Evolutionary conservation across 257 asterid genomes (phyloP).

Genomic region (Fraxinus pennsylvanica): DNA sequence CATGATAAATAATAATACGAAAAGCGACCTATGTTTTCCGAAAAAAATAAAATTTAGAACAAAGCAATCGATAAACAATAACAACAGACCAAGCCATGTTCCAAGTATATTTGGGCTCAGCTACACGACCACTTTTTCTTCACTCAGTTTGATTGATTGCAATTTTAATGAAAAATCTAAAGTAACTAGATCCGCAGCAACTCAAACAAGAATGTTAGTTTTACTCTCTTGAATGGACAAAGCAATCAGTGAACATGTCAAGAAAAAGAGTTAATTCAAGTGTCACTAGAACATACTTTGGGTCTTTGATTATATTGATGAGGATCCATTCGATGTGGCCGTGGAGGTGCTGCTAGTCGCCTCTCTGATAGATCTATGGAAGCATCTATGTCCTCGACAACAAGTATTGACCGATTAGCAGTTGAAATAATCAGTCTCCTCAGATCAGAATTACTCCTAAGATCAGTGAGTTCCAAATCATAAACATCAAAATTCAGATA

Average conservation of each 20-base stretch:
- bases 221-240: too few relatives aligned
- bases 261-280: too few relatives aligned
- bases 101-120: too few relatives aligned
- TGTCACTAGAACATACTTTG: slow-evolving; percentile 21
- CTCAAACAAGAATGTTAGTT: too few relatives aligned
- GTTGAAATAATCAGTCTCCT: slow-evolving; percentile 49
- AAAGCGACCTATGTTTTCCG: too few relatives aligned
- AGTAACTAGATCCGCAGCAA: too few relatives aligned
- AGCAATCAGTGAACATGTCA: not conserved
- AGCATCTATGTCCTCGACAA: slow-evolving; percentile 76
- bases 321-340: not conserved
- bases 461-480: slow-evolving; percentile 61
- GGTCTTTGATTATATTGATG: slow-evolving; percentile 14
- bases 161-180: too few relatives aligned
- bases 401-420: slow-evolving; percentile 60
- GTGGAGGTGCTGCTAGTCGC: slow-evolving; percentile 13
- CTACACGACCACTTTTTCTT: too few relatives aligned
- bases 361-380: slow-evolving; percentile 43
- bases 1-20: not conserved
- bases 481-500: slow-evolving; percentile 61
- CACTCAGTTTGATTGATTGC: too few relatives aligned
- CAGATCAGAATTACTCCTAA: slow-evolving; percentile 45
- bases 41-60: too few relatives aligned
- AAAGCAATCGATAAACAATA: too few relatives aligned
- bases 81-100: too few relatives aligned